Evolutionary conservation across 1,284 basidiomycete genomes (phyloP).

Genomic region (Violaceomyces palustris): DNA sequence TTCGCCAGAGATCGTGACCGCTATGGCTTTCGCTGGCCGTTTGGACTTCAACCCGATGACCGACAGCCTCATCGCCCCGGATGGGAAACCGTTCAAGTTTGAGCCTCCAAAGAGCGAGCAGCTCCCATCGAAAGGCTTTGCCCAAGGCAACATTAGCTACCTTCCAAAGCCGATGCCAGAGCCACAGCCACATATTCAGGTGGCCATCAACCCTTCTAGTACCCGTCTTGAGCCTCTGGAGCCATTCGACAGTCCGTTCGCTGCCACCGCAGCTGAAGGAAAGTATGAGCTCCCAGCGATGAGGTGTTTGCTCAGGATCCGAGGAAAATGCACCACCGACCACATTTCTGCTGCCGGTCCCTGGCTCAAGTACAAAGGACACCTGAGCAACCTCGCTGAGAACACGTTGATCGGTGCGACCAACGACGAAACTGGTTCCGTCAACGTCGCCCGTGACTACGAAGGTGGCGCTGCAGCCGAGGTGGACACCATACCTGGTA

Average conservation of each 20-base stretch:
- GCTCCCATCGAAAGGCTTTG: constrained; percentile 78
- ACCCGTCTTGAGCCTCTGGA: constrained; percentile 74
- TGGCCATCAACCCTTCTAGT: constrained; percentile 59
- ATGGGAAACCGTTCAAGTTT: constrained; percentile 78
- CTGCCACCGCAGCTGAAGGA: constrained; percentile 46
- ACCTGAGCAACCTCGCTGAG: constrained; percentile 91
- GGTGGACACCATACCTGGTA: constrained; percentile 47
- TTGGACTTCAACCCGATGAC: constrained; percentile 90
- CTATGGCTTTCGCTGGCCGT: constrained; percentile 83
- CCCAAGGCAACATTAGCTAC: constrained; percentile 69
- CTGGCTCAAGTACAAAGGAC: constrained; percentile 94
- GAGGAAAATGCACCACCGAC: constrained; percentile 98
- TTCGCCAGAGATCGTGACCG: constrained; percentile 93
- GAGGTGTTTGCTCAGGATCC: constrained; percentile 75
- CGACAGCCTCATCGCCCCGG: constrained; percentile 70
- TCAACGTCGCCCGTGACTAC: constrained; percentile 52
- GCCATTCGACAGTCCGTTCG: constrained; percentile 79
- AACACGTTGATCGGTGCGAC: constrained; percentile 64
- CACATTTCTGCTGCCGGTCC: constrained; percentile 52
- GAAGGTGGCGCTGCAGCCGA: constrained; percentile 12
- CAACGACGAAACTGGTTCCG: constrained; percentile 55
- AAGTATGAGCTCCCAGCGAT: constrained; percentile 68
- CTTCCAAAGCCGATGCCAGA: constrained; percentile 73
- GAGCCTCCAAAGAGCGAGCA: constrained; percentile 75
- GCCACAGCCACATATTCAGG: constrained; percentile 65